Evolutionary conservation across 805 yeast genomes (phyloP).

Genomic region (Metschnikowia arizonensis): DNA sequence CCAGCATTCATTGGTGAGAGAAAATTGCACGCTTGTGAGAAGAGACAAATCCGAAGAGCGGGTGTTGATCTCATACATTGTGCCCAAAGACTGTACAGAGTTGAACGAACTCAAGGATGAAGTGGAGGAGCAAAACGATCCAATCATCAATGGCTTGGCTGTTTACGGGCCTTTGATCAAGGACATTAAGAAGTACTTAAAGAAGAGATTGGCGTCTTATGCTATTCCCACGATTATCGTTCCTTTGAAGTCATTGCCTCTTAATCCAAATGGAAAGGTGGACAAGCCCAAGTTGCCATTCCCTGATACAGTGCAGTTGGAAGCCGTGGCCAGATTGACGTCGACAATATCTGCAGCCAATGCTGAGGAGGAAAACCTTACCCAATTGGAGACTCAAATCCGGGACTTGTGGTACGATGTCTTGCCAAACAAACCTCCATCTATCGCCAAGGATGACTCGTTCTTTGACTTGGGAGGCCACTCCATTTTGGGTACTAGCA

Average conservation of each 20-base stretch:
- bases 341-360: constrained; percentile 40
- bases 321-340: constrained; percentile 59
- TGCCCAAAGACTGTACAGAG: constrained; percentile 58
- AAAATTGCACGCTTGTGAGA: constrained; percentile 86
- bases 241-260: constrained; percentile 79
- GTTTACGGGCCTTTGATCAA: constrained; percentile 72
- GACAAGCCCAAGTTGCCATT: constrained; percentile 96
- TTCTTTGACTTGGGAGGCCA: constrained; percentile 98
- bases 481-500: constrained; percentile 91
- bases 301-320: constrained; percentile 86
- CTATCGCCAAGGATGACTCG: constrained; percentile 73
- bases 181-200: constrained; percentile 70
- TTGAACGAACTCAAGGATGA: constrained; percentile 48
- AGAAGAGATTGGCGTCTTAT: constrained; percentile 84
- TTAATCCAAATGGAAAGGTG: constrained; percentile 97
- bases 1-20: constrained; percentile 88
- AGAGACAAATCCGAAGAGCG: constrained; percentile 93
- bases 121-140: constrained; percentile 45
- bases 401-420: constrained; percentile 83
- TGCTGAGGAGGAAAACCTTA: constrained; percentile 44
- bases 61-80: constrained; percentile 83
- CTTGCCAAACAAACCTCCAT: constrained; percentile 79
- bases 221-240: constrained; percentile 92
- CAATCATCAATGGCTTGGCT: constrained; percentile 74
- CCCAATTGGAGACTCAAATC: constrained; percentile 61